phyloP scores from a whole-genome alignment of 768 basidiomycete genomes.

The Gautieria morchelliformis region DNA sequence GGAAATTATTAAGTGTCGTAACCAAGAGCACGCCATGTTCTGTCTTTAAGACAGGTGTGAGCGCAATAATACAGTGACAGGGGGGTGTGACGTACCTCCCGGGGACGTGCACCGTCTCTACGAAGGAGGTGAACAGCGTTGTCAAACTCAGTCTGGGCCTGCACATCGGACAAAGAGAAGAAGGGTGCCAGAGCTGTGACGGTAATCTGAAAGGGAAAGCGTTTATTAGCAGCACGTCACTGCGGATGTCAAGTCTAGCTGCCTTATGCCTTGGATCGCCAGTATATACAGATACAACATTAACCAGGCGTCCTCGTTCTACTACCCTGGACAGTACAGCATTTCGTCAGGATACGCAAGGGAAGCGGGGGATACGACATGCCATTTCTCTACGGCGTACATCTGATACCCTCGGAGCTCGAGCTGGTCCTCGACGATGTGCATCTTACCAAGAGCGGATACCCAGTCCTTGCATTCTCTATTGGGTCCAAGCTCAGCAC shows the following conservation, averaged over 20 bases:
- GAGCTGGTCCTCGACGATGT: slow-evolving; percentile 34
- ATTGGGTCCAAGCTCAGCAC: neutral
- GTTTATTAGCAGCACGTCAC: slow-evolving; percentile 7
- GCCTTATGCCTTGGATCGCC: slow-evolving; percentile 64
- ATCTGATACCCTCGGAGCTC: slow-evolving; percentile 62
- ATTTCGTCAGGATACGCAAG: slow-evolving; percentile 9
- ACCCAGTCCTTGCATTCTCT: slow-evolving; percentile 3
- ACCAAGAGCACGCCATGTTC: slow-evolving; percentile 63
- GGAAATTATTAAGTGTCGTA: slow-evolving; percentile 80
- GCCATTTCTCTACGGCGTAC: slow-evolving; percentile 85
- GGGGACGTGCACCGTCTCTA: slow-evolving; percentile 65
- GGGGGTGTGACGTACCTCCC: slow-evolving; percentile 33
- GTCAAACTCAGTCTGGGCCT: slow-evolving; percentile 50
- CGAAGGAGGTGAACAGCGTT: slow-evolving; percentile 50
- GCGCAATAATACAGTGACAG: neutral
- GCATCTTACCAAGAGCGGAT: slow-evolving; percentile 1
- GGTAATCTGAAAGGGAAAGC: slow-evolving; percentile 35
- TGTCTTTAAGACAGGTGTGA: slow-evolving; percentile 30
- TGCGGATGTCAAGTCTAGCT: neutral
- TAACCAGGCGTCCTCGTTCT: slow-evolving; percentile 48
- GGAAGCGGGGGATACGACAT: neutral
- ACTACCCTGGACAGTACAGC: slow-evolving; percentile 42
- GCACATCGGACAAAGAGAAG: slow-evolving; percentile 29
- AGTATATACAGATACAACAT: slow-evolving; percentile 66
- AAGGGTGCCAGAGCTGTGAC: slow-evolving; percentile 47